phyloP scores from a whole-genome alignment of 2,329 filamentous ascomycete genomes.

The Epicoccum sorghinum region DNA sequence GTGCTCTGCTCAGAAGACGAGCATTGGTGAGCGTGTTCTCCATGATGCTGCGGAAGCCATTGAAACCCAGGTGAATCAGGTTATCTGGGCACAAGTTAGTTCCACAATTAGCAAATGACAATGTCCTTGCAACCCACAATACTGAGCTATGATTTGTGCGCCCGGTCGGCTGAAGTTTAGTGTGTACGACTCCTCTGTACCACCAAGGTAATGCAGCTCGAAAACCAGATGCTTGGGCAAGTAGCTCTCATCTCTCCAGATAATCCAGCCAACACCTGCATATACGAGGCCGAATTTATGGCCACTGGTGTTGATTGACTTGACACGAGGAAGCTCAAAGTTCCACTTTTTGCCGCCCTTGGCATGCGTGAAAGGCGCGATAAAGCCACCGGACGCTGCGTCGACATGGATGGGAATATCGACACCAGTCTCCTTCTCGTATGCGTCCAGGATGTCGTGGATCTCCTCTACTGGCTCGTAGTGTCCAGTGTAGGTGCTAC shows the following conservation, averaged over 20 bases:
- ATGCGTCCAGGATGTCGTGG: conserved; percentile 67
- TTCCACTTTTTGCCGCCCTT: conserved; percentile 66
- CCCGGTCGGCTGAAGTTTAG: conserved; percentile 76
- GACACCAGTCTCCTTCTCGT: conserved; percentile 64
- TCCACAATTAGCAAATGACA: neutral
- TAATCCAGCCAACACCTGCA: conserved; percentile 69
- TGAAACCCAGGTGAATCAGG: conserved; percentile 71
- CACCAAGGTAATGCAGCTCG: conserved; percentile 73
- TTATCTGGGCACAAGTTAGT: conserved; percentile 54
- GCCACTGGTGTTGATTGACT: conserved; percentile 70
- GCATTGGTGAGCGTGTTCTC: conserved; percentile 71
- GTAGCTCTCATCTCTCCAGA: conserved; percentile 63
- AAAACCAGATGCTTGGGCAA: conserved; percentile 73
- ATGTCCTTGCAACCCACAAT: conserved; percentile 58
- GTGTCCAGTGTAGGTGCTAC: conserved; percentile 75
- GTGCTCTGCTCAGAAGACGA: conserved; percentile 65
- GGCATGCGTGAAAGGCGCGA: conserved; percentile 66
- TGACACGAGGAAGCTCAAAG: conserved; percentile 66
- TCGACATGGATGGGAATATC: conserved; percentile 74
- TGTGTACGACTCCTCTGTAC: conserved; percentile 73
- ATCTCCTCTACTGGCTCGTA: conserved; percentile 75
- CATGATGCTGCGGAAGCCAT: conserved; percentile 66
- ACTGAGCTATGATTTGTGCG: conserved; percentile 72
- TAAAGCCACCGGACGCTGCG: conserved; percentile 64
- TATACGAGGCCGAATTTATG: conserved; percentile 70